Conservation (phyloP, 1,284 basidiomycete genomes). For the Stygiomarasmius scandens region DNA sequence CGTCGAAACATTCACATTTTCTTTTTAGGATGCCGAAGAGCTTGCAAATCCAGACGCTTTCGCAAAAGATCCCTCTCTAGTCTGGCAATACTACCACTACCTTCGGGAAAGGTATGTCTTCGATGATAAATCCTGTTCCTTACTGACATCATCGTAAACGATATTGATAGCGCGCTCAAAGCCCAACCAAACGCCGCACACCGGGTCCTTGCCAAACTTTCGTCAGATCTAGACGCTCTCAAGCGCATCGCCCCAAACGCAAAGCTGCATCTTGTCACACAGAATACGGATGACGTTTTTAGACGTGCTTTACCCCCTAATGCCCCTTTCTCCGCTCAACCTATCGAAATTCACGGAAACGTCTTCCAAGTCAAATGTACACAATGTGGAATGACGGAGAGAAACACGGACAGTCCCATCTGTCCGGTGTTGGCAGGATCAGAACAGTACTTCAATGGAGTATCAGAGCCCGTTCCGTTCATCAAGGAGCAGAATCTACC, state of each 20-base stretch:
- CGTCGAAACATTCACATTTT: too few relatives aligned
- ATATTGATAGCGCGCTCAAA: slow-evolving; percentile 31
- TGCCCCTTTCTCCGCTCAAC: neutral
- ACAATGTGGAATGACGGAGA: slow-evolving; percentile 29
- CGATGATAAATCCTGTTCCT: neutral
- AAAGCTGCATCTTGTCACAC: slow-evolving; percentile 31
- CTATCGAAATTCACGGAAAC: slow-evolving; percentile 50
- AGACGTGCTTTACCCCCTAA: slow-evolving; percentile 18
- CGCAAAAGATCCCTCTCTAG: slow-evolving; percentile 49
- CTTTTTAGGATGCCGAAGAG: slow-evolving; percentile 49
- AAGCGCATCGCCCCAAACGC: slow-evolving; percentile 22
- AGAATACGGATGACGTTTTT: slow-evolving; percentile 37
- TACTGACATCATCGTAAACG: neutral
- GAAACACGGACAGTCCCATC: slow-evolving; percentile 30
- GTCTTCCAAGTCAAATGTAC: slow-evolving; percentile 46
- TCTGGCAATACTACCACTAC: slow-evolving; percentile 76
- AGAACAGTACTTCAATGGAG: slow-evolving; percentile 24
- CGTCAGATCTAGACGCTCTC: slow-evolving; percentile 22
- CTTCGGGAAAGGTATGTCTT: slow-evolving; percentile 52
- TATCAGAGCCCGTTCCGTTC: slow-evolving; percentile 16
- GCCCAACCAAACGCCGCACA: slow-evolving; percentile 37
- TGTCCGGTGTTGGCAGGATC: slow-evolving; percentile 31
- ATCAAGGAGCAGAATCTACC: slow-evolving; percentile 34
- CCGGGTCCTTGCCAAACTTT: slow-evolving; percentile 31
- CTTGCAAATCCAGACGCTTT: slow-evolving; percentile 68